These are phyloP conservation scores for Gonium pectorale DNA, from an alignment of 139 green algal species.

Conservation along the genomic window DNA sequence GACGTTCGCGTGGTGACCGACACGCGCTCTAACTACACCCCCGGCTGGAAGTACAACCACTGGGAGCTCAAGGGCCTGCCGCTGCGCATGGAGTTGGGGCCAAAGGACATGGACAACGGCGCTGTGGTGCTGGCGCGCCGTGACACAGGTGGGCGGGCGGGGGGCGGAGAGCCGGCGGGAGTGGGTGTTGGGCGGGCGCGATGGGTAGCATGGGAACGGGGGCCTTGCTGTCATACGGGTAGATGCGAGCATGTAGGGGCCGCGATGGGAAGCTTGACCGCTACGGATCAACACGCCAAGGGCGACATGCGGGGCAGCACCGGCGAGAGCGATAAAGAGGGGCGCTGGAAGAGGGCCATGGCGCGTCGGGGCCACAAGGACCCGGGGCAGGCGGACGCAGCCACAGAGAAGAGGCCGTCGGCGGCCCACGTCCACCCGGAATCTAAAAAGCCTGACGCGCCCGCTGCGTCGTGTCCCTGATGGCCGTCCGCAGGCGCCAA, in stretches of 20 bases:
- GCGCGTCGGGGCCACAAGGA: too few relatives aligned
- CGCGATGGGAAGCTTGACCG: too few relatives aligned
- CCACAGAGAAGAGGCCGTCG: too few relatives aligned
- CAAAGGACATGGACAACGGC: slow-evolving; percentile 92
- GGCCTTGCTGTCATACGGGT: not conserved
- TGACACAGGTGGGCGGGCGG: slow-evolving; percentile 82
- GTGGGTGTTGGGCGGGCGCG: not conserved
- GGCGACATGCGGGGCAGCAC: too few relatives aligned
- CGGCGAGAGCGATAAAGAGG: too few relatives aligned
- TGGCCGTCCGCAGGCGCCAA: slow-evolving; percentile 77
- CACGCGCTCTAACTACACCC: slow-evolving; percentile 95
- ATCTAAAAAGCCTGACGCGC: too few relatives aligned
- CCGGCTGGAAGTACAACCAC: slow-evolving; percentile 97
- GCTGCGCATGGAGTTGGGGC: slow-evolving; percentile 93
- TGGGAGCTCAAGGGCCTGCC: slow-evolving; percentile 98
- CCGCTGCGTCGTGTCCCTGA: too few relatives aligned
- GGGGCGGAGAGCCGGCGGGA: not conserved
- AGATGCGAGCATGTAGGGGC: too few relatives aligned
- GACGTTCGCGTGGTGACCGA: slow-evolving; percentile 88
- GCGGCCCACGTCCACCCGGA: too few relatives aligned
- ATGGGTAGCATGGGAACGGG: not conserved
- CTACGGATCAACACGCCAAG: too few relatives aligned
- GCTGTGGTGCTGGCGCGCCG: slow-evolving; percentile 86
- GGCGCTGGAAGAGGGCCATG: too few relatives aligned
- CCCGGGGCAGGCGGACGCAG: too few relatives aligned